Base-by-base conservation (phyloP, 805 yeast species). In the Clavispora santaluciae region DNA sequence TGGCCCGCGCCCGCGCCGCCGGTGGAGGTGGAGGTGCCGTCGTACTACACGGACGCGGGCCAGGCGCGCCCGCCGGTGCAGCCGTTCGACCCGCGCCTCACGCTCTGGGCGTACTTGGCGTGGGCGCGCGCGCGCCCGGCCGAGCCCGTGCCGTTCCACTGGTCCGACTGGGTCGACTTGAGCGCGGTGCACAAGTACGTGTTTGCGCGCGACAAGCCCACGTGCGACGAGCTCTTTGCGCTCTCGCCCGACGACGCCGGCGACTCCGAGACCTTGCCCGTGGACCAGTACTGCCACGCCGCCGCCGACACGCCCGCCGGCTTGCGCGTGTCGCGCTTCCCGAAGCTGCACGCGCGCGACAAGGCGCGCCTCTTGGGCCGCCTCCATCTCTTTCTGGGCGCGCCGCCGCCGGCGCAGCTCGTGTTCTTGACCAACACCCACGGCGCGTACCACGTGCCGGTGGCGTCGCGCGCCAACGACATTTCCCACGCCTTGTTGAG, bases 281-380 rank as follows among this genome's bases (percentile, higher is more conserved):
- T 54, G 18, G 33, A 34, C 10, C 26, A 43, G 3, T 63, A 61
- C 44, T 63, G 69, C 42, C 23, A 15, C 7, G 42, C 49, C 6
- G 51, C 49, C 21, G 17, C 39, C 5, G 36, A 42, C 3, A 29
- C 31, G 8, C 53, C 53, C 3, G 45, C 61, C 22, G 66, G 66
- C 1, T 63, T 46, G 43, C 35, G 36, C 13, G 51, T 63, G 13
- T 29, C 34, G 11, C 37, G 34, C 12, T 42, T 43, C 13, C 45
- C 63, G 6, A 60, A 59, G 15, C 54, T 53, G 9, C 67, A 63
- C 33, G 43, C 50, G 5, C 34, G 45, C 2, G 52, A 50, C 12
- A 60, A 62, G 40, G 51, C 55, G 28, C 57, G 51, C 37, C 31
- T 65, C 2, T 38, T 63, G 8, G 65, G 63, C 3, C 63, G 61